Evolutionary conservation across 192 early-diverging fungal species (phyloP).

Genomic region (Coemansia sp.): DNA sequence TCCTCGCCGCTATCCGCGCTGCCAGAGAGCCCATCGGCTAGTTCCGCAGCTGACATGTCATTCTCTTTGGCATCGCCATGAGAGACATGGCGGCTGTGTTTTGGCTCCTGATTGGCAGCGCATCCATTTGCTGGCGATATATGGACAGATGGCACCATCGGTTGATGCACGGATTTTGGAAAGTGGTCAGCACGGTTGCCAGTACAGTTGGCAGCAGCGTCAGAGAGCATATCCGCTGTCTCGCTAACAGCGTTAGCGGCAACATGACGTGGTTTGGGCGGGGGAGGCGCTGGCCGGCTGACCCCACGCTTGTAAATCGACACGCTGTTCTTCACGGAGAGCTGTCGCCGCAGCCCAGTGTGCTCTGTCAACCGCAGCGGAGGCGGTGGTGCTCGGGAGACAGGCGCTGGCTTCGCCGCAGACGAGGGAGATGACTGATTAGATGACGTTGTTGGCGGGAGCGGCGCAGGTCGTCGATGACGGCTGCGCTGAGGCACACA

Average conservation of each 20-base stretch:
- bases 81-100: background rate
- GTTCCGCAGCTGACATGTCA: background rate
- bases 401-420: background rate
- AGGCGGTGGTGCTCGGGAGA: constrained; percentile 14
- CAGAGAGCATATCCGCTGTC: no score
- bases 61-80: background rate
- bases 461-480: constrained; percentile 1
- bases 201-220: no score
- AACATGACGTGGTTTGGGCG: constrained; percentile 8
- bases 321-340: constrained; percentile 47
- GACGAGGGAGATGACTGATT: background rate
- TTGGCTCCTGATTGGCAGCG: background rate
- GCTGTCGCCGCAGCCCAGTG: constrained; percentile 39
- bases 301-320: constrained; percentile 35
- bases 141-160: background rate
- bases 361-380: constrained; percentile 23
- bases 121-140: background rate
- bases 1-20: constrained; percentile 12
- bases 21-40: background rate
- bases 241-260: no score
- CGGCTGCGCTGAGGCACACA: background rate
- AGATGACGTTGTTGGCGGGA: constrained; percentile 20
- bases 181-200: no score
- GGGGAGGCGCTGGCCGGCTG: constrained; percentile 21
- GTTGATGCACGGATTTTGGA: no score